Evolutionary conservation across 1,139 yeast genomes (phyloP).

Genomic region (Hemisphaericaspora xylofermentans): DNA sequence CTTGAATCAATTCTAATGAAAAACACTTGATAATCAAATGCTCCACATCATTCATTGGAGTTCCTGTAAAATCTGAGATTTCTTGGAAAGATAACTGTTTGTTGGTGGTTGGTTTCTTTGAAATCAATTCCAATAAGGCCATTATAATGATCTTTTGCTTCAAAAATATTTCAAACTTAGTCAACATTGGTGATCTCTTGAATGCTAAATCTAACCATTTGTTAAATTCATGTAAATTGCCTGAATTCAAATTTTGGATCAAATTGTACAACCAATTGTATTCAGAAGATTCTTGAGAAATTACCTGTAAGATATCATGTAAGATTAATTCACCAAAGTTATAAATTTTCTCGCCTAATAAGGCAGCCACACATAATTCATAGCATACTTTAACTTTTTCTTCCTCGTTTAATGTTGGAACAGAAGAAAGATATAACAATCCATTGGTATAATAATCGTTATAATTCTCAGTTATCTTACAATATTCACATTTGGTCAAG

Average conservation of each 20-base stretch:
- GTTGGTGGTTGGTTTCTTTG: constrained; percentile 71
- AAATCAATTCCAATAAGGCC: constrained; percentile 86
- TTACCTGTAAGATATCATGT: constrained; percentile 74
- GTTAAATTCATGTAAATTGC: constrained; percentile 67
- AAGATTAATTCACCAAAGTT: constrained; percentile 93
- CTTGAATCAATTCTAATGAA: constrained; percentile 77
- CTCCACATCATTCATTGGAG: constrained; percentile 75
- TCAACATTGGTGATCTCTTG: constrained; percentile 57
- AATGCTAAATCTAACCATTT: constrained; percentile 39
- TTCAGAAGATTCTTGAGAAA: constrained; percentile 40
- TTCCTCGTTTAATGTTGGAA: constrained; percentile 36
- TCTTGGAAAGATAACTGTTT: constrained; percentile 73
- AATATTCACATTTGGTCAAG: constrained; percentile 74
- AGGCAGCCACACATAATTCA: constrained; percentile 82
- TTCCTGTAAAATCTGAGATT: constrained; percentile 70
- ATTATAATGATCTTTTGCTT: constrained; percentile 90
- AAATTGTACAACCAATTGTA: constrained; percentile 75
- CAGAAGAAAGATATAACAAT: constrained; percentile 48
- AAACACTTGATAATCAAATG: constrained; percentile 89
- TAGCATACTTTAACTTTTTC: constrained; percentile 56
- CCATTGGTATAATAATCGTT: constrained; percentile 73
- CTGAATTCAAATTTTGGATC: constrained; percentile 70
- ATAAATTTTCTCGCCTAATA: constrained; percentile 88
- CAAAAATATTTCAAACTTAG: constrained; percentile 62
- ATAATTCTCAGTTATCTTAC: constrained; percentile 73